Conservation (phyloP, 2,329 filamentous ascomycete genomes). For the Cordyceps tenuipes region DNA sequence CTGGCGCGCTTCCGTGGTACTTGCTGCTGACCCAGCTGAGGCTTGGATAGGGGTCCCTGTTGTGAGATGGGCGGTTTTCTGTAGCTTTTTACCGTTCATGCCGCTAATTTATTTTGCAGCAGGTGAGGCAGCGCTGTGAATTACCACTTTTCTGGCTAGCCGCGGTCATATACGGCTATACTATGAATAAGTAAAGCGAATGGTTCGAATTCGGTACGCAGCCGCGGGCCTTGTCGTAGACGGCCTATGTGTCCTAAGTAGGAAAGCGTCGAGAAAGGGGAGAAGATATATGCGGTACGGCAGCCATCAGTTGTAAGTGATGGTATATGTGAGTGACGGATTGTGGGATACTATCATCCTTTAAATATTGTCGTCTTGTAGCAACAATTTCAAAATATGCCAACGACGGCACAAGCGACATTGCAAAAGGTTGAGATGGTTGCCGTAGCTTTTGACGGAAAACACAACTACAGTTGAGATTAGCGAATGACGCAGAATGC, state of each 20-base stretch:
- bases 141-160: not conserved
- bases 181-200: too few relatives aligned
- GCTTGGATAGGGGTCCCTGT: not conserved
- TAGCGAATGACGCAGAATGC: not conserved
- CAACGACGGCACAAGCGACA: not conserved
- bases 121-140: not conserved
- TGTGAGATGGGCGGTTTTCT: not conserved
- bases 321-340: not conserved
- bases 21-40: constrained; percentile 1
- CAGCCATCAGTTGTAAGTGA: not conserved
- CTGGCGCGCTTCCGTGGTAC: not conserved
- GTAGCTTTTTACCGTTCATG: not conserved
- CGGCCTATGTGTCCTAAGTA: not conserved
- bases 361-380: not conserved
- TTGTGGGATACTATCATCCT: not conserved
- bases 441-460: too few relatives aligned
- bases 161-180: not conserved
- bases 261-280: not conserved
- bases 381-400: not conserved
- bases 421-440: too few relatives aligned
- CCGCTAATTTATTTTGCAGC: not conserved
- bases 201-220: not conserved
- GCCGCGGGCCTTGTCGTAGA: not conserved
- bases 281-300: not conserved
- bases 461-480: not conserved